Evolutionary conservation across 1,284 basidiomycete genomes (phyloP).

Genomic region (Microstroma glucosiphilum): DNA sequence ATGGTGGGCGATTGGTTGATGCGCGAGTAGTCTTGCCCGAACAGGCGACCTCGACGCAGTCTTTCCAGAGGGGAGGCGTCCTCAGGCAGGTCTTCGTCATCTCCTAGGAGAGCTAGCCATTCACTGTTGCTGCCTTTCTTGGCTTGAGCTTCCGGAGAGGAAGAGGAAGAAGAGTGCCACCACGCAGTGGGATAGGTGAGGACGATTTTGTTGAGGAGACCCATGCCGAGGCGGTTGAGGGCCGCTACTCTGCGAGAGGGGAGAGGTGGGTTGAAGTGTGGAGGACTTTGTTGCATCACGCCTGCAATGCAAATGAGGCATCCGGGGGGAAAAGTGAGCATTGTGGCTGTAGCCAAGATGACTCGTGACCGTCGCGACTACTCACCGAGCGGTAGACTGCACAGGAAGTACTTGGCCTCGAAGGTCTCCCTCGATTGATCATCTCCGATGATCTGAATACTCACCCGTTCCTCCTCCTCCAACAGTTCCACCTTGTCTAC

Average conservation of each 20-base stretch:
- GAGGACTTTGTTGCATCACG: background rate
- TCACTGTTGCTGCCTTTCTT: background rate
- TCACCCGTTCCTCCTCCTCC: background rate
- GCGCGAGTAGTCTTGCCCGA: constrained; percentile 2
- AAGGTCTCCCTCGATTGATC: no score
- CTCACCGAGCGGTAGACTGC: no score
- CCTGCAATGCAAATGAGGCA: no score
- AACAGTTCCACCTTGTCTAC: background rate
- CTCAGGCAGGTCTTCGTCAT: constrained; percentile 1
- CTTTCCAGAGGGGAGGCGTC: no score
- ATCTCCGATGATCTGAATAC: background rate
- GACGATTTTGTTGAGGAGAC: constrained; percentile 13
- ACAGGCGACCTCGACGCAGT: background rate
- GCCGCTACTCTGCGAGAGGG: constrained; percentile 4
- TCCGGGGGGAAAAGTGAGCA: no score
- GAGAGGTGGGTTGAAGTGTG: constrained; percentile 7
- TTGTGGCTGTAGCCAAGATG: background rate
- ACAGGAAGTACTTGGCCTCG: no score
- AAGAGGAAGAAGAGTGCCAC: constrained; percentile 1
- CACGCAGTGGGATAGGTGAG: constrained; percentile 9
- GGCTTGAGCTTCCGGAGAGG: background rate
- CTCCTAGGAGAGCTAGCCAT: background rate
- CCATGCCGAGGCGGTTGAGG: constrained; percentile 11
- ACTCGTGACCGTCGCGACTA: no score
- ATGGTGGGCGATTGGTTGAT: background rate